These are phyloP conservation scores for Mesembryanthemum crystallinum DNA, from an alignment of 148 eudicot species.

Conservation along the genomic window DNA sequence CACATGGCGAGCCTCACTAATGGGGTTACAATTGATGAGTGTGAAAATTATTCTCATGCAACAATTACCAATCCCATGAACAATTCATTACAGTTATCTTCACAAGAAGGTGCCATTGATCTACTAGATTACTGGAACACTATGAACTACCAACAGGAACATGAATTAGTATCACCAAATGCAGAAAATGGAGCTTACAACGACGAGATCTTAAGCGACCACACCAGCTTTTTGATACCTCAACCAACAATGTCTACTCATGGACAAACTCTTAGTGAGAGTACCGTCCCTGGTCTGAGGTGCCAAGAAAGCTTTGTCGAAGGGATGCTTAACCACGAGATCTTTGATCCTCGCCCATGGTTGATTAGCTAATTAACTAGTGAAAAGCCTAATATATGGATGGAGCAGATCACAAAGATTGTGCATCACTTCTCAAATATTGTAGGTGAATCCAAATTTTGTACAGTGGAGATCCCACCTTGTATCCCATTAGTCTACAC, in stretches of 20 bases:
- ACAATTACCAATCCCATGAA: conserved; percentile 12
- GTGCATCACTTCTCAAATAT: no score
- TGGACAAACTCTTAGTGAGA: no score
- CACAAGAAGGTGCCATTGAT: conserved; percentile 2
- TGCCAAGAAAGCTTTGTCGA: conserved; percentile 7
- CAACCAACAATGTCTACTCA: neutral
- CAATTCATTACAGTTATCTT: conserved; percentile 5
- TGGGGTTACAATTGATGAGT: conserved; percentile 4
- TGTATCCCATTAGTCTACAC: no score
- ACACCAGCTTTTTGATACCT: neutral
- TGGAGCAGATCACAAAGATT: no score
- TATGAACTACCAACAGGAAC: neutral
- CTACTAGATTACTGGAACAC: conserved; percentile 7
- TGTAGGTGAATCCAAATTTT: no score
- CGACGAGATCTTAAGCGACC: neutral
- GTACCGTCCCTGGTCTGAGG: neutral
- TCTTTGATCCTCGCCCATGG: conserved; percentile 6
- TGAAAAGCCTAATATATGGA: no score
- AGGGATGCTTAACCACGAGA: conserved; percentile 3
- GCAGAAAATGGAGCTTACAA: conserved; percentile 13
- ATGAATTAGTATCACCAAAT: neutral
- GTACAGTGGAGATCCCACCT: no score
- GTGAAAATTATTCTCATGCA: conserved; percentile 19
- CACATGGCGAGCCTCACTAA: conserved; percentile 37
- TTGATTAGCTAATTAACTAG: neutral